Base-by-base conservation (phyloP, 345 rosid genomes). In the Euphorbia peplus region DNA sequence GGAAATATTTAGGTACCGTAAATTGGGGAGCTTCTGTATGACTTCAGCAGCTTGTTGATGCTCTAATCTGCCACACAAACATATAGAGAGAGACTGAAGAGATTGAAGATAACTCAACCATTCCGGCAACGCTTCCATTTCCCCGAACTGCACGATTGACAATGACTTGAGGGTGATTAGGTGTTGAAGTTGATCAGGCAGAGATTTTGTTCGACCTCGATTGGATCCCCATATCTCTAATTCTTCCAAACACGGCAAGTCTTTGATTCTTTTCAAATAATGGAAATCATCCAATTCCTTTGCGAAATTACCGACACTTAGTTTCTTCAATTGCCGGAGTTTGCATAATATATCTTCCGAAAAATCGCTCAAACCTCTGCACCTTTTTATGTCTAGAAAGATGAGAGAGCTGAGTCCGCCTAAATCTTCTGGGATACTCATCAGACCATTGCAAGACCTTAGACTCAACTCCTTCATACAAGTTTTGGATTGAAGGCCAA, bases 131-230 rank as follows among this genome's bases (percentile, higher is more conserved):
- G 26, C 25, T 65, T 48, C 28, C 59, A 48, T 4, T 29, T 22
- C 25, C 9, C 21, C 0, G 54, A 48, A 65, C 0, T 11, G 3
- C 1, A 0, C 4, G 4, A 65, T 29, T 10, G 21, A 7, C 21
- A 65, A 65, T 7, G 37, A 19, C 39, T 2, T 65, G 35, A 65
- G 42, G 44, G 58, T 7, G 18, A 22, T 48, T 16, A 65, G 58
- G 59, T 7, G 39, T 50, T 51, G 69, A 50, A 65, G 58, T 65
- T 65, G 46, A 28, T 65, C 2, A 5, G 69, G 69, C 25, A 50
- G 44, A 15, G 42, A 32, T 6, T 32, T 32, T 6, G 6, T 32
- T 32, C 37, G 37, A 6, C 37, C 37, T 32, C 3, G 37, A 3
- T 39, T n/a, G 6, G 29, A 10, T 24, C 54, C 67, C 47, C 14